Evolutionary conservation across 352 stramenopile species (phyloP).

Genomic region (Phytophthora melonis): DNA sequence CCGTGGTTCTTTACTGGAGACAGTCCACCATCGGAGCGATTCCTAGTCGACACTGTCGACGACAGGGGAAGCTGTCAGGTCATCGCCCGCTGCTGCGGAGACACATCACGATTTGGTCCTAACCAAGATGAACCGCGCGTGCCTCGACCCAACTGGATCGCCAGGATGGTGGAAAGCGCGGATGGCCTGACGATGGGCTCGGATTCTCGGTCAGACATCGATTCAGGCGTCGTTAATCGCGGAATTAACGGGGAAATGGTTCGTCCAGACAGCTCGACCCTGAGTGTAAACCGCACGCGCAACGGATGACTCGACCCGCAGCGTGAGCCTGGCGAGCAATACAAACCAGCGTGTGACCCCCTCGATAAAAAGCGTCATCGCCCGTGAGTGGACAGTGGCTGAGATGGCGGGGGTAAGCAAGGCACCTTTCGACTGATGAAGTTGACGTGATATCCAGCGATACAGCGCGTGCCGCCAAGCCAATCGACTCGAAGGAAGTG

Average conservation of each 20-base stretch:
- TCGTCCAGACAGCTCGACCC: slow-evolving; percentile 6
- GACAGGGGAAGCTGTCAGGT: slow-evolving; percentile 2
- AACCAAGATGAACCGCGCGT: neutral
- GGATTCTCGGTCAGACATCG: neutral
- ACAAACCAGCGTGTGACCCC: slow-evolving; percentile 11
- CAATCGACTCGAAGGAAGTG: slow-evolving; percentile 2
- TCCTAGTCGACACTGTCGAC: slow-evolving; percentile 4
- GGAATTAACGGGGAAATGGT: slow-evolving; percentile 16
- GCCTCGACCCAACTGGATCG: slow-evolving; percentile 34
- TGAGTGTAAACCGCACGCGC: slow-evolving; percentile 12
- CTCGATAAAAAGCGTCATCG: neutral
- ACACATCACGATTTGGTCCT: neutral
- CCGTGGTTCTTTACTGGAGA: neutral
- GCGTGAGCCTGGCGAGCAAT: neutral
- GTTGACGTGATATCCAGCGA: neutral
- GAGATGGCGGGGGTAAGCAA: neutral
- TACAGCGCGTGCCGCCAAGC: slow-evolving; percentile 13
- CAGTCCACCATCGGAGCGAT: neutral
- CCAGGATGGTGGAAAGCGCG: slow-evolving; percentile 15
- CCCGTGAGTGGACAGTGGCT: no score
- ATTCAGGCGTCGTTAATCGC: slow-evolving; percentile 19
- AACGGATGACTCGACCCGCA: slow-evolving; percentile 17
- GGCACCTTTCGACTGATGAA: neutral
- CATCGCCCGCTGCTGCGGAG: neutral
- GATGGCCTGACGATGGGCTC: slow-evolving; percentile 18